Percentiles rank a stretch among this genome's conserved stretches.
phyloP scores from a whole-genome alignment of 176 grass and related monocot genomes.

The Bonia amplexicaulis region DNA sequence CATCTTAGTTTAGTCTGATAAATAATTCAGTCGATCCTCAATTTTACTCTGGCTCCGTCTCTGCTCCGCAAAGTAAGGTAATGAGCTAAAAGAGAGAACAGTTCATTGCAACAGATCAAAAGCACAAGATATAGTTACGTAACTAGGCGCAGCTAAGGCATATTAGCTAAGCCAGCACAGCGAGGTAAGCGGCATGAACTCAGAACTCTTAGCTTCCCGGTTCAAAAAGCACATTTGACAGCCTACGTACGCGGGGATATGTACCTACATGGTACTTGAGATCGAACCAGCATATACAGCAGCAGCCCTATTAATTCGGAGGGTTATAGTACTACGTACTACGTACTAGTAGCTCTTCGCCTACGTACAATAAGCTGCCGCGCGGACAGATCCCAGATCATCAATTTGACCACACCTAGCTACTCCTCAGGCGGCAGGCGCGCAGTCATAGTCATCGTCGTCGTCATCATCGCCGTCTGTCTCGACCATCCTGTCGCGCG shows the following conservation, averaged over 20 bases:
- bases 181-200: background rate
- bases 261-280: background rate
- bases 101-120: constrained; percentile 8
- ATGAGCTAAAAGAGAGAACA: background rate
- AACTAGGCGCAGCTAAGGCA: background rate
- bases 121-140: background rate
- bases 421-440: constrained; percentile 53
- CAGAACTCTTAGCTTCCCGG: constrained; percentile 8
- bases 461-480: constrained; percentile 53
- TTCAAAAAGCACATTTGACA: constrained; percentile 8
- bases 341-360: background rate
- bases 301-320: background rate
- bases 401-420: background rate
- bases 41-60: too few species aligned
- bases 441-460: constrained; percentile 61
- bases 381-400: background rate
- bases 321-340: background rate
- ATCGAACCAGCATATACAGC: background rate
- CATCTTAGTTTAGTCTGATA: too few species aligned
- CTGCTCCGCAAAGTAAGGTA: background rate
- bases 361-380: background rate
- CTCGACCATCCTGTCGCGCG: constrained; percentile 33
- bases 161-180: background rate
- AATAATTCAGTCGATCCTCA: too few species aligned
- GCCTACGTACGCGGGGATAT: background rate